Conservation (phyloP, 2,329 filamentous ascomycete genomes). For the Coniochaeta sp. region DNA sequence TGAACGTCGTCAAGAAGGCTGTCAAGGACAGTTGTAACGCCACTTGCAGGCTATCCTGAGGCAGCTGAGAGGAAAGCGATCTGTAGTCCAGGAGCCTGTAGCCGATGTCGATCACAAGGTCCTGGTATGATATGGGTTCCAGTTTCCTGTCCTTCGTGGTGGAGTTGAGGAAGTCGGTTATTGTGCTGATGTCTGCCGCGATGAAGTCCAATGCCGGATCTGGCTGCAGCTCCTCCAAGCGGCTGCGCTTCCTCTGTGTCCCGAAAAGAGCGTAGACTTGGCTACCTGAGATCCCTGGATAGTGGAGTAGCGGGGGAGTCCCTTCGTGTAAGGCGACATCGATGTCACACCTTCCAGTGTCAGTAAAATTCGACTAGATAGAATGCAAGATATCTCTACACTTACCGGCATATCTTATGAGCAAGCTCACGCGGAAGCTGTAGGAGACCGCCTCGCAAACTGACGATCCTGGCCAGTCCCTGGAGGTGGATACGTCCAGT, state of each 20-base stretch:
- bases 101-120: neutral
- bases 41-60: neutral
- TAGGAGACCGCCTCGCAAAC: neutral
- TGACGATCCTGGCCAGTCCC: neutral
- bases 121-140: neutral
- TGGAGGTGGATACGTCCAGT: neutral
- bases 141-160: neutral
- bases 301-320: neutral
- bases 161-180: neutral
- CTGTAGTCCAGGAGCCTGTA: neutral
- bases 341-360: neutral
- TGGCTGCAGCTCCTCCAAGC: neutral
- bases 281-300: neutral
- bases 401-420: constrained; percentile 1
- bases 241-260: neutral
- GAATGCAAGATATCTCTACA: neutral
- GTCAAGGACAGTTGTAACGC: neutral
- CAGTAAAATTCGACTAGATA: neutral
- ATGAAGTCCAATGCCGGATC: neutral
- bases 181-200: neutral
- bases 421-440: neutral
- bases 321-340: neutral
- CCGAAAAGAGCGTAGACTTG: neutral
- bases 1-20: neutral
- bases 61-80: neutral